Percentiles rank a stretch among this genome's conserved stretches.
Evolutionary conservation across 2,329 filamentous ascomycete genomes (phyloP).

Genomic region (Fusarium sp.): DNA sequence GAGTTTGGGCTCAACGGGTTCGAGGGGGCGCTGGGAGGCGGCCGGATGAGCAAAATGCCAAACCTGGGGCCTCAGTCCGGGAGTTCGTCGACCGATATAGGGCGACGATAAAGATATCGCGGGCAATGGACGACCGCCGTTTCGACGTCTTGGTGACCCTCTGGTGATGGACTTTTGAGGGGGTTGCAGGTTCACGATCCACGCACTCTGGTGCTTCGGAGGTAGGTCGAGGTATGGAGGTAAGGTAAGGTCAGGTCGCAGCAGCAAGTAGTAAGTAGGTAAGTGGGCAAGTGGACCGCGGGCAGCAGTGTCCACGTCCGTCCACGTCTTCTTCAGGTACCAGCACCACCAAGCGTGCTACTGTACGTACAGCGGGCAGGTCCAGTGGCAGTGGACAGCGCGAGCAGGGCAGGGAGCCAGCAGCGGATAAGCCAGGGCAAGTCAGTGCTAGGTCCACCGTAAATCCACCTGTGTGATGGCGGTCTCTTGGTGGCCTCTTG

Average conservation of each 20-base stretch:
- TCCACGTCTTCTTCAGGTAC: constrained; percentile 25
- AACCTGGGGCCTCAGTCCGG: constrained; percentile 28
- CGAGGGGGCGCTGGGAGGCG: constrained; percentile 31
- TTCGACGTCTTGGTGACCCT: constrained; percentile 35
- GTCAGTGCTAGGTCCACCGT: constrained; percentile 41
- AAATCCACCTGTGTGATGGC: constrained; percentile 40
- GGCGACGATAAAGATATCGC: constrained; percentile 18
- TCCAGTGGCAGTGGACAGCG: constrained; percentile 16
- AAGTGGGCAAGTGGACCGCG: not conserved
- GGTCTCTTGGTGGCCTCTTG: constrained; percentile 37
- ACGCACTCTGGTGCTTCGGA: constrained; percentile 34
- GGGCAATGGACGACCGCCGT: constrained; percentile 39
- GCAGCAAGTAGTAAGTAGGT: not conserved
- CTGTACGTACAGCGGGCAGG: not conserved
- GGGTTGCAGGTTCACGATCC: constrained; percentile 46
- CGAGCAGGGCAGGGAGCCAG: constrained; percentile 23
- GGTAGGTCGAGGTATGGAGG: constrained; percentile 26
- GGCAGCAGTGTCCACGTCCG: constrained; percentile 9
- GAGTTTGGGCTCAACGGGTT: constrained; percentile 38
- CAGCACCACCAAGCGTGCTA: constrained; percentile 3
- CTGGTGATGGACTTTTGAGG: constrained; percentile 36
- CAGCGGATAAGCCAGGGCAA: constrained; percentile 28
- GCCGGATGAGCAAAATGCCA: constrained; percentile 31
- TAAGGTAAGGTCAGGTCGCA: constrained; percentile 29
- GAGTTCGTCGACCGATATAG: constrained; percentile 29